Evolutionary conservation across 2,329 filamentous ascomycete genomes (phyloP).

Genomic region (Xylariales sp.): DNA sequence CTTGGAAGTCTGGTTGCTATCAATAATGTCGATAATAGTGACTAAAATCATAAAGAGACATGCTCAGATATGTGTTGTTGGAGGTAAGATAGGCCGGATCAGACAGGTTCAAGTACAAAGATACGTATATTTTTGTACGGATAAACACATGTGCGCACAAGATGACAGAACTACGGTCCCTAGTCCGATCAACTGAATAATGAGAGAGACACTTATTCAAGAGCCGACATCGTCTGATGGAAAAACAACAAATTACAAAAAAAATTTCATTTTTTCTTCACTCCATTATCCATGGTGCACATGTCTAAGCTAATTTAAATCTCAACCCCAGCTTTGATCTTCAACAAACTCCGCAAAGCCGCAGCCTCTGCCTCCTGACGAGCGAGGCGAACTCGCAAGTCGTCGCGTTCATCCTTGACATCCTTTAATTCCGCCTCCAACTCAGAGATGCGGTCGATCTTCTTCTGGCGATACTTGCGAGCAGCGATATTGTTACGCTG

Average conservation of each 20-base stretch:
- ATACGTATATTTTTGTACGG: too few relatives aligned
- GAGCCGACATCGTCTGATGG: slow-evolving; percentile 27
- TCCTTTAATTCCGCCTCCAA: slow-evolving; percentile 57
- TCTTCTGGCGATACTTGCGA: slow-evolving; percentile 66
- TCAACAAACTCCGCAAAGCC: slow-evolving; percentile 50
- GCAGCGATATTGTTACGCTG: slow-evolving; percentile 69
- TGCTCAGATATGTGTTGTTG: too few relatives aligned
- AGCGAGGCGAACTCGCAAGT: slow-evolving; percentile 57
- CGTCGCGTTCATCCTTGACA: slow-evolving; percentile 59
- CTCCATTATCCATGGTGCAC: not conserved
- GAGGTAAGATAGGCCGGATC: too few relatives aligned
- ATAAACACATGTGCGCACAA: slow-evolving; percentile 5
- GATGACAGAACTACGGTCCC: slow-evolving; percentile 24
- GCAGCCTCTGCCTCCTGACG: slow-evolving; percentile 62
- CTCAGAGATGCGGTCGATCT: slow-evolving; percentile 60
- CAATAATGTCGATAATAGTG: too few relatives aligned
- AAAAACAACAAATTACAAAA: slow-evolving; percentile 10
- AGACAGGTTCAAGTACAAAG: too few relatives aligned
- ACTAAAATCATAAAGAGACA: too few relatives aligned
- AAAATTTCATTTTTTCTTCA: slow-evolving; percentile 3
- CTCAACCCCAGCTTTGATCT: slow-evolving; percentile 18
- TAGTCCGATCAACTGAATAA: slow-evolving; percentile 18
- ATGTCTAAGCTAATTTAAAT: too few relatives aligned
- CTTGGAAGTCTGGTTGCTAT: too few relatives aligned
- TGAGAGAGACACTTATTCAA: slow-evolving; percentile 16